Evolutionary conservation across 2,329 filamentous ascomycete genomes (phyloP).

Genomic region (Verticillium alfalfae): DNA sequence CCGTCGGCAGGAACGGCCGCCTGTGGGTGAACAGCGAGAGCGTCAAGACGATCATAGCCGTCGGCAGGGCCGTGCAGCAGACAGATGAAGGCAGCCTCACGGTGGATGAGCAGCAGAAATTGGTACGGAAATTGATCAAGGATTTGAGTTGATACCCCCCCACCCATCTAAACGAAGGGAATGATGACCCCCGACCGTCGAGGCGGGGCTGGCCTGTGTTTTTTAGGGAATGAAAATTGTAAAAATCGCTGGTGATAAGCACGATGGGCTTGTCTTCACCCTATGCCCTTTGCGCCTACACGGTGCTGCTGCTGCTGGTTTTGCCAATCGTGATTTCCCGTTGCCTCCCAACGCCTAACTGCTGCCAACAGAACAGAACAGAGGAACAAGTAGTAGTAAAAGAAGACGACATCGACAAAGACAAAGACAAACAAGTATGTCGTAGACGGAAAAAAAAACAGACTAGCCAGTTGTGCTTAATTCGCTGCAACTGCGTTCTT

Average conservation of each 20-base stretch:
- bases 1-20: constrained; percentile 85
- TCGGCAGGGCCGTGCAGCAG: constrained; percentile 72
- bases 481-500: neutral
- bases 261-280: constrained; percentile 7
- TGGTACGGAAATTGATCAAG: constrained; percentile 62
- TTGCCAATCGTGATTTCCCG: neutral
- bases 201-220: neutral
- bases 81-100: constrained; percentile 65
- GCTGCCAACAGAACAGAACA: neutral
- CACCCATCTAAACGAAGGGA: neutral
- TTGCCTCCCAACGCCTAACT: constrained; percentile 6
- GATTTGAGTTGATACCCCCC: constrained; percentile 38
- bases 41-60: constrained; percentile 65
- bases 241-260: neutral
- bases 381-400: neutral
- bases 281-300: constrained; percentile 5
- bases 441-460: neutral
- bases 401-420: too few relatives aligned
- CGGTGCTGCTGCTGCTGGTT: neutral
- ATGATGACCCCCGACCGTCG: neutral
- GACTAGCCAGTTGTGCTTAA: neutral
- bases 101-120: constrained; percentile 62
- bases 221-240: neutral
- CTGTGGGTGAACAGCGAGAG: constrained; percentile 85
- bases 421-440: too few relatives aligned